Conservation (phyloP, 1,284 basidiomycete species). For the Tilletia indica region DNA sequence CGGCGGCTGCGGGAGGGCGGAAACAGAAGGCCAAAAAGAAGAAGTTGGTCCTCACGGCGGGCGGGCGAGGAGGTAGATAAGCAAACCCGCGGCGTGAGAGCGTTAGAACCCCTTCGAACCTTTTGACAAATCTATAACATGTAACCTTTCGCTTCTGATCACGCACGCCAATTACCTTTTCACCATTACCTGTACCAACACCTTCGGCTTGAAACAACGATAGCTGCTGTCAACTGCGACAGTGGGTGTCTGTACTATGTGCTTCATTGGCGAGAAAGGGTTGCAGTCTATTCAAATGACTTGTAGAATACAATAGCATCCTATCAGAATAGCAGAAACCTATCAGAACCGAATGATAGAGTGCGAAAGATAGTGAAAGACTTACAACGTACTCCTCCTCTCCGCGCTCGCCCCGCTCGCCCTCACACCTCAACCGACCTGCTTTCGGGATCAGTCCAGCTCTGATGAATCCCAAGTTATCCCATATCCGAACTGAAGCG, state of each 20-base stretch:
- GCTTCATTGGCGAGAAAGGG: too few relatives aligned
- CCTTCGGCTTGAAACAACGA: too few relatives aligned
- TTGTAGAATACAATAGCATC: slow-evolving; percentile 17
- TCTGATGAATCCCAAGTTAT: slow-evolving; percentile 75
- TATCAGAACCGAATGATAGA: too few relatives aligned
- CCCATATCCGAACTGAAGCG: slow-evolving; percentile 78
- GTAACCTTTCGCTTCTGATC: too few relatives aligned
- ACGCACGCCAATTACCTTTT: too few relatives aligned
- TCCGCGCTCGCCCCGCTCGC: slow-evolving; percentile 59
- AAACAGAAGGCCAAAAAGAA: slow-evolving; percentile 45
- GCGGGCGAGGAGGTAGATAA: slow-evolving; percentile 29
- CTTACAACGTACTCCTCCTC: slow-evolving; percentile 73
- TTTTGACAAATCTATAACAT: too few relatives aligned
- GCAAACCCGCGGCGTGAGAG: too few relatives aligned
- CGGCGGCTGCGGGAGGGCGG: neutral
- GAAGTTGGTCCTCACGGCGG: slow-evolving; percentile 49
- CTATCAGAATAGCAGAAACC: neutral
- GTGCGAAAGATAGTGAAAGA: neutral
- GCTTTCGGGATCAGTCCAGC: slow-evolving; percentile 81
- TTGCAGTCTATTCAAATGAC: neutral
- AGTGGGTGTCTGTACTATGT: too few relatives aligned
- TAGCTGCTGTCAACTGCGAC: too few relatives aligned
- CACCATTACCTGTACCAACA: too few relatives aligned
- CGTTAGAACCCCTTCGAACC: too few relatives aligned
- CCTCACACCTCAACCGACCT: slow-evolving; percentile 69